Base-by-base conservation (phyloP, 768 basidiomycete genomes). In the Lactarius akahatsu region DNA sequence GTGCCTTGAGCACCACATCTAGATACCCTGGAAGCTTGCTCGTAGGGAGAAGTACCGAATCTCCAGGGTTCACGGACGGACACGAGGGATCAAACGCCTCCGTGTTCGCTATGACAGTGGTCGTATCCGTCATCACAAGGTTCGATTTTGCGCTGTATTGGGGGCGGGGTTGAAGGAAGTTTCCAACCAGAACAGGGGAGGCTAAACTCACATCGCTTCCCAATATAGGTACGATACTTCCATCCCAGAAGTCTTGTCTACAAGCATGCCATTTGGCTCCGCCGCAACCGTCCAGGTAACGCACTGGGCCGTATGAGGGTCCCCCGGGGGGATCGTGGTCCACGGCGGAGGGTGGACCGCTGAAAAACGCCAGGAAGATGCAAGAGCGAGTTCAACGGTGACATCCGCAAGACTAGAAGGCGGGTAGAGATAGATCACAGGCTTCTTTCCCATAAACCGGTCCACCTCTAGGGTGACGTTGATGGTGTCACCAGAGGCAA, bases 1-100 rank as follows among this genome's bases (percentile, higher is more conserved):
- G 74, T 8, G 71, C 69, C 8, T 67, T 67, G 41, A 69, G 68
- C 23, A 36, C 16, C 79, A 70, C 71, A 65, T 82, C 77, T 41
- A 82, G 75, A 66, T 82, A 81, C 0, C 65, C 64, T 3, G 80
- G 74, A 8, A 80, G 64, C 13, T 75, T 56, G 36, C 63, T 16
- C 16, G 75, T 68, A 10, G 72, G 62, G 59, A 82, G 63, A 5
- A 80, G 69, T 9, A 69, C 32, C 15, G 65, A 67, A 18, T 69
- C 26, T 8, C 30, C 32, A 0, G 60, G 57, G 26, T 1, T 59
- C 41, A 69, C 57, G 4, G 61, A 55, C 7, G 68, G 60, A 4
- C 23, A 32, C 18, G 65, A 54, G 26, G 68, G 68, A 38, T 69
- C 61, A 40, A 69, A 69, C 2, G 58, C 30, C 26, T 68, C 66